Base-by-base conservation (phyloP, 768 basidiomycete species). In the Pleurotus eryngii region DNA sequence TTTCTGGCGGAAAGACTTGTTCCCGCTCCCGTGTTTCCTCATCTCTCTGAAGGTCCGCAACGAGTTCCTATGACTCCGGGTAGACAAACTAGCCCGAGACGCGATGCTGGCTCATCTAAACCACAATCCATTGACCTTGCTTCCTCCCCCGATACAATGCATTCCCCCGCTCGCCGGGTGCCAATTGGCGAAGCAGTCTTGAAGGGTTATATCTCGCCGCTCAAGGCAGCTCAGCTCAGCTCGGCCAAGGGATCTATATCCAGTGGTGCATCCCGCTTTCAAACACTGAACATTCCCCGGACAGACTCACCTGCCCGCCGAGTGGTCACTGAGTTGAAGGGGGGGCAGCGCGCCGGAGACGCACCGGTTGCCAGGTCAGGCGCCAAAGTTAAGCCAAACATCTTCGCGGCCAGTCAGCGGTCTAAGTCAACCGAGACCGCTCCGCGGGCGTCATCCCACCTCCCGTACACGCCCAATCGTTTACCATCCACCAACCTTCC, bases 121-220 rank as follows among this genome's bases (percentile, higher is more conserved):
- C 63, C 70, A 56, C 70, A 66, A 51, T 56, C 63, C 45, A 58
- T 65, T 6, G 60, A 62, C 11, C 57, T 67, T 35, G 69, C 78
- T 12, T 35, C 30, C 9, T 35, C 30, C 11, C n/a, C 35, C 47
- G 77, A 82, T 40, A 65, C 72, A 8, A 62, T 65, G 49, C 79
- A 79, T 43, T 85, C 86, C 3, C 88, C 88, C 40, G 87, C 88
- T 2, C 80, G 82, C 47, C 78, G 88, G 57, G 80, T 90, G 49
- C 80, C 81, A 14, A 76, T 88, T 5, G 70, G 76, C 39, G 70
- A 83, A 60, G 82, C 80, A 2, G 69, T 84, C 57, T 70, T 72
- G 6, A 74, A 78, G 45, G 82, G 82, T 3, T 76, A 77, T 56
- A 64, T 81, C 18, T 84, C 83, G 0, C 73, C 79, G 2, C 72